phyloP scores from a whole-genome alignment of 1,284 basidiomycete genomes.

The Microbotryum violaceum region DNA sequence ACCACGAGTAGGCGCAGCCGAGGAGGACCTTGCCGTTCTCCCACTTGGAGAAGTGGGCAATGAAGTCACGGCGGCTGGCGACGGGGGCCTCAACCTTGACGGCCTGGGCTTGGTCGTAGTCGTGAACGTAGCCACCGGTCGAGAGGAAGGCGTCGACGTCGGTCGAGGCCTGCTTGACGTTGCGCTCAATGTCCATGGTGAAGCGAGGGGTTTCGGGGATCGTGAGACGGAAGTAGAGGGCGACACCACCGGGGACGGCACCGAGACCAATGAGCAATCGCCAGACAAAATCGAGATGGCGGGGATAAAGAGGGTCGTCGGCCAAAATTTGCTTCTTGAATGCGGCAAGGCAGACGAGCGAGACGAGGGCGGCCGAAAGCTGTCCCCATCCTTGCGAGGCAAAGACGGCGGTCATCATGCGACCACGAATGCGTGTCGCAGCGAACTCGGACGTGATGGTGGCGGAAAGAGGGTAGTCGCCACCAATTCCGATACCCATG shows the following conservation, averaged over 20 bases:
- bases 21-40: constrained; percentile 58
- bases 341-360: constrained; percentile 57
- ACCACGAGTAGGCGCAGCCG: constrained; percentile 57
- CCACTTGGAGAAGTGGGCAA: constrained; percentile 54
- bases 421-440: constrained; percentile 61
- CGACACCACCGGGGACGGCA: constrained; percentile 57
- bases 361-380: constrained; percentile 62
- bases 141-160: constrained; percentile 61
- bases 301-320: constrained; percentile 37
- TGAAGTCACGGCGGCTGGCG: constrained; percentile 51
- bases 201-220: constrained; percentile 70
- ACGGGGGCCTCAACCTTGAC: constrained; percentile 58
- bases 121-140: constrained; percentile 49
- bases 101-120: constrained; percentile 48
- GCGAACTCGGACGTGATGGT: constrained; percentile 61
- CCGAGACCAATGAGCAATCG: constrained; percentile 52
- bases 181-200: constrained; percentile 82
- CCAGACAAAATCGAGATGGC: constrained; percentile 47
- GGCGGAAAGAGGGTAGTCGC: constrained; percentile 69
- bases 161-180: constrained; percentile 60
- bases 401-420: constrained; percentile 58
- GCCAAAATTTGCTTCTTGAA: constrained; percentile 58
- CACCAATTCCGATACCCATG: constrained; percentile 55
- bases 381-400: constrained; percentile 44
- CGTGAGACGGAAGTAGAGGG: constrained; percentile 66